Conservation (phyloP, 805 yeast species). For the Yamadazyma olivae region DNA sequence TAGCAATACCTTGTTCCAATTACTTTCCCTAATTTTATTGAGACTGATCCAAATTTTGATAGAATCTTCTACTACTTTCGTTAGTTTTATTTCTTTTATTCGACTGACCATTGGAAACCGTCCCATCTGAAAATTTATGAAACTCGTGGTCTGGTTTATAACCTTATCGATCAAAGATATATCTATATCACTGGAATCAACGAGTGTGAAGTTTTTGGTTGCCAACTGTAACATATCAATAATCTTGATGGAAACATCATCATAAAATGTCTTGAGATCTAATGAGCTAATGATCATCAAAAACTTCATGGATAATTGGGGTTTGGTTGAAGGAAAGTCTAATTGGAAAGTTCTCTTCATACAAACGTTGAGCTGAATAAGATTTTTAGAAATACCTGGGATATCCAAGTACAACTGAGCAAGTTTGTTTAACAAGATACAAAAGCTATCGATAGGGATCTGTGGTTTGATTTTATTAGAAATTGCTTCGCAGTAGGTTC, state of each 20-base stretch:
- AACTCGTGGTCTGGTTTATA: slow-evolving; percentile 4
- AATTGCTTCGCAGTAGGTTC: slow-evolving; percentile 16
- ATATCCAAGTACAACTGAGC: slow-evolving; percentile 10
- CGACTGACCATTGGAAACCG: slow-evolving; percentile 27
- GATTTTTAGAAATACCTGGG: slow-evolving; percentile 17
- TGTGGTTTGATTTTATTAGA: neutral
- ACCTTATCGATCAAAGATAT: neutral
- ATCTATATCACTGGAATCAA: neutral
- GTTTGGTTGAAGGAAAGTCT: neutral
- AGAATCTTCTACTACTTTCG: slow-evolving; percentile 21
- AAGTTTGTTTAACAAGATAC: slow-evolving; percentile 13
- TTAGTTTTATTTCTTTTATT: slow-evolving; percentile 19
- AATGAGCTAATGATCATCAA: slow-evolving; percentile 1
- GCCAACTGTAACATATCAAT: slow-evolving; percentile 1
- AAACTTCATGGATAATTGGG: neutral
- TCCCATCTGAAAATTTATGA: slow-evolving; percentile 31
- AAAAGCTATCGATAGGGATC: slow-evolving; percentile 20
- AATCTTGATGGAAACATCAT: slow-evolving; percentile 4
- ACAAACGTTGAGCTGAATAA: slow-evolving; percentile 13
- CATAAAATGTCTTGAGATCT: slow-evolving; percentile 1
- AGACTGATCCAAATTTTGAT: slow-evolving; percentile 30
- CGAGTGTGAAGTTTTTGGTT: neutral
- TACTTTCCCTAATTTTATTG: slow-evolving; percentile 15
- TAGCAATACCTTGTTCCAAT: slow-evolving; percentile 35
- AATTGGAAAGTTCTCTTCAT: slow-evolving; percentile 6